Percentiles rank a stretch among this genome's conserved stretches.
These are phyloP conservation scores for Cyclanthera cordifolia DNA, from an alignment of 306 rosid genomes.

Conservation along the genomic window DNA sequence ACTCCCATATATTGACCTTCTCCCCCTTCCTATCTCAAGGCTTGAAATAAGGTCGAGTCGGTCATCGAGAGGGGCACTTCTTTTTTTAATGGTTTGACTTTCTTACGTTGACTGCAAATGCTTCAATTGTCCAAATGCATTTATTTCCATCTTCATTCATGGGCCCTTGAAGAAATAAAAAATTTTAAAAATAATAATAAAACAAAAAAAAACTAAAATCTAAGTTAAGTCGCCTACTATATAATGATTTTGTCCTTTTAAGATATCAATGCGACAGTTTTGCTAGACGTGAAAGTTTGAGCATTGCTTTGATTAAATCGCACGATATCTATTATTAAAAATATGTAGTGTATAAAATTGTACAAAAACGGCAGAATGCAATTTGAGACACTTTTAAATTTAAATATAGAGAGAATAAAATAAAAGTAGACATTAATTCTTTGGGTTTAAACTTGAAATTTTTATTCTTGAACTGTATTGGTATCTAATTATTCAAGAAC, in stretches of 20 bases:
- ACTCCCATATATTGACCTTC: neutral
- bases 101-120: neutral
- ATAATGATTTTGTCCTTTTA: neutral
- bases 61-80: neutral
- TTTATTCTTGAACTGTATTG: no score
- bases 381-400: neutral
- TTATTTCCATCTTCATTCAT: neutral
- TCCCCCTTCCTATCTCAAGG: neutral
- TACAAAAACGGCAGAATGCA: no score
- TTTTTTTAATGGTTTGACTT: constrained; percentile 3
- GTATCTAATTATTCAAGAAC: no score
- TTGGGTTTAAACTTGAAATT: neutral
- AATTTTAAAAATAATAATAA: no score
- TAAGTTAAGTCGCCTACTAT: no score
- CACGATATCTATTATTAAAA: neutral
- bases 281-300: neutral
- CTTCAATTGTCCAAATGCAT: neutral
- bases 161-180: neutral
- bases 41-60: constrained; percentile 1
- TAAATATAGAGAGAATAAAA: no score
- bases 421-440: neutral
- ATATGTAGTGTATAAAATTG: no score
- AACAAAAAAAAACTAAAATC: no score
- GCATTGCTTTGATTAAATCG: neutral
- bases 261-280: neutral